Percentiles rank a stretch among this genome's conserved stretches.
phyloP scores from a whole-genome alignment of 345 rosid species.

The Lepidium africanum region DNA sequence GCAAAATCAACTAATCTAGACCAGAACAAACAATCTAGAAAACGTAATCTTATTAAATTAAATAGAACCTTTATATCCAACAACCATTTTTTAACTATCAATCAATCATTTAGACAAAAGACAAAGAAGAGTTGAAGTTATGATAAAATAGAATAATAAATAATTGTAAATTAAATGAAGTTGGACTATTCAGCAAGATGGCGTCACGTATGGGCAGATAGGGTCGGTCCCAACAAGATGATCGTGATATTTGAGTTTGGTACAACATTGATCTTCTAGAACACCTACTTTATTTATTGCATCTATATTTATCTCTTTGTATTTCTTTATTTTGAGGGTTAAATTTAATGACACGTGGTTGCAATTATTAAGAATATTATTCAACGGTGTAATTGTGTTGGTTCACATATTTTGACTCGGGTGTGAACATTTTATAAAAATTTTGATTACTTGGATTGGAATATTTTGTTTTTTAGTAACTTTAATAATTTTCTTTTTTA shows the following conservation, averaged over 20 bases:
- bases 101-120: constrained; percentile 19
- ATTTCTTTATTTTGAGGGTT: neutral
- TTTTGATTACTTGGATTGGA: neutral
- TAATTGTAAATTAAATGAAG: neutral
- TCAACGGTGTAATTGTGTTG: constrained; percentile 1
- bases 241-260: constrained; percentile 22
- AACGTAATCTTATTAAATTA: neutral
- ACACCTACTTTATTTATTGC: neutral
- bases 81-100: constrained; percentile 3
- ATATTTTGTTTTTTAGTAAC: neutral
- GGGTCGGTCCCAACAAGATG: constrained; percentile 23
- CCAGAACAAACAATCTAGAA: neutral
- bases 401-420: constrained; percentile 7
- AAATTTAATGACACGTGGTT: constrained; percentile 12
- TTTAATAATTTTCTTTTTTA: too few species aligned
- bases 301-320: neutral
- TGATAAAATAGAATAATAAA: neutral
- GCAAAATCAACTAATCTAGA: too few species aligned
- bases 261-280: constrained; percentile 20
- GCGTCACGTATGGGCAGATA: constrained; percentile 22
- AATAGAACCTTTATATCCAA: neutral
- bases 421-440: neutral
- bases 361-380: neutral
- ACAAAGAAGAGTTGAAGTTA: neutral
- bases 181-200: constrained; percentile 13